Evolutionary conservation across 306 rosid species (phyloP), one percentile per base, ranked within the genome.

Genomic region (Trifolium fragiferum): DNA sequence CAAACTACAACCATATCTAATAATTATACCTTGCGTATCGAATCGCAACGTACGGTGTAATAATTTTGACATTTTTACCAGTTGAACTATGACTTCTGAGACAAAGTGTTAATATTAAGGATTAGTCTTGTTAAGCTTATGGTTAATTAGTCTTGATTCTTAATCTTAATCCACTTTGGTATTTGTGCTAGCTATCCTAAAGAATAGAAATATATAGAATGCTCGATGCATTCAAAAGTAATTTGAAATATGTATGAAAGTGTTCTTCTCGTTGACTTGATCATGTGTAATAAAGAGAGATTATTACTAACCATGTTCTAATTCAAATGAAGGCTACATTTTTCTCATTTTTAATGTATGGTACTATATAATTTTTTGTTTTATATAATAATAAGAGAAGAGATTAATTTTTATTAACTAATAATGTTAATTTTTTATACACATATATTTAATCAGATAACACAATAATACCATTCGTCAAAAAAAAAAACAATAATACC

Each of bases 1-100:
- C 82, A 50, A 76, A 82, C 84, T 16, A 38, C 73, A 53, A 65
- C 65, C 64, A 74, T 37, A 58, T 70, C 75, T 55, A 14, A 80
- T 69, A 44, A 61, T 73, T 63, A 32, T 72, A 8, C 60, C 32
- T 10, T 74, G 30, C n/a, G n/a, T n/a, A n/a, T n/a, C n/a, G n/a
- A n/a, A n/a, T n/a, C n/a, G n/a, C n/a, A n/a, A n/a, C n/a, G n/a
- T n/a, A n/a, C n/a, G n/a, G n/a, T n/a, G n/a, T n/a, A n/a, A n/a
- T n/a, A n/a, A n/a, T n/a, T n/a, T n/a, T n/a, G n/a, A n/a, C n/a
- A n/a, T n/a, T n/a, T n/a, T n/a, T n/a, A n/a, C n/a, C n/a, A n/a
- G n/a, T n/a, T n/a, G n/a, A n/a, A n/a, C n/a, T n/a, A n/a, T n/a
- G n/a, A n/a, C n/a, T n/a, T n/a, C n/a, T n/a, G n/a, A n/a, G n/a